Base-by-base conservation (phyloP, 202 grass and related monocot genomes). In the Schoenoplectus tabernaemontani region DNA sequence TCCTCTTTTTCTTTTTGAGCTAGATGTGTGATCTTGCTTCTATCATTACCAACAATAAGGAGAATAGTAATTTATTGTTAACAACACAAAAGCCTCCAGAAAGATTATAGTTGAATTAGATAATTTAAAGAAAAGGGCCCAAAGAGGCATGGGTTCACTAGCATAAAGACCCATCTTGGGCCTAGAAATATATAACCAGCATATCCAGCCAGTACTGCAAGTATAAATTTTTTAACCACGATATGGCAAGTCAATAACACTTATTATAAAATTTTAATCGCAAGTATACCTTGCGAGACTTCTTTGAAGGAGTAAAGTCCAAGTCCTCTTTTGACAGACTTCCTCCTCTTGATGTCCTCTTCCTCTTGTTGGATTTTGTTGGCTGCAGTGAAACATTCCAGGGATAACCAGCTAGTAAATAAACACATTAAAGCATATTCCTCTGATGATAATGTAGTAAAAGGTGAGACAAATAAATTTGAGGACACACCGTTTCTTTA, bases 281-380 rank as follows among this genome's bases (percentile, higher is more conserved):
- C 71, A 56, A 16, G 16, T 75, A 36, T 86, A 94, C 95, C 95
- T 94, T 92, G 85, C 59, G 86, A 61, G 86, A 89, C 75, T 79
- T 83, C 78, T 88, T 96, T 9, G 72, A 26, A 37, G 86, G 83
- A 64, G 77, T 85, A 58, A 57, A 61, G 44, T 85, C 88, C 17
- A 47, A 36, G 81, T 77, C 87, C 50, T 97, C 87, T 64, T 97
- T 97, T 33, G 69, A 89, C 50, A 76, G 76, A 82, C 78, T 93
- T 89, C 82, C 83, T 76, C 56, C 65, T 72, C 83, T 83, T 66
- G 57, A 67, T 2, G 56, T 33, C 74, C 89, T 94, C 89, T 92
- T 98, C 69, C 89, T 90, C 83, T 98, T 98, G 78, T 74, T 86
- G 71, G 89, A 92, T 78, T 94, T 86, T 79, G 80, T 84, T 42